Percentiles rank a stretch among this genome's conserved stretches.
Evolutionary conservation across 805 yeast species (phyloP).

Genomic region (Saturnispora sekii): DNA sequence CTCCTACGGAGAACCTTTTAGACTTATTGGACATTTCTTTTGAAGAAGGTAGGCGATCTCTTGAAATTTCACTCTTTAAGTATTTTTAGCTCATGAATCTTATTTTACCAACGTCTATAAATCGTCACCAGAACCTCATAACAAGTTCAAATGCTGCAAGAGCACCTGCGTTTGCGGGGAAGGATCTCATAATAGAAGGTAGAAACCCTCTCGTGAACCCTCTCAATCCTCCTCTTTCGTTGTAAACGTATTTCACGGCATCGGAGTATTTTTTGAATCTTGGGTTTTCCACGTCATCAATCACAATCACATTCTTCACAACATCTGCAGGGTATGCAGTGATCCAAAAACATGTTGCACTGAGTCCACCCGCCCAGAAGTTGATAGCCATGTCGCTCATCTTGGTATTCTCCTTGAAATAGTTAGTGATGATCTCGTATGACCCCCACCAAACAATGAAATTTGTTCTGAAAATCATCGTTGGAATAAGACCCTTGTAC

Average conservation of each 20-base stretch:
- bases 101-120: neutral
- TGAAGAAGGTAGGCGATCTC: neutral
- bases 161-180: constrained; percentile 94
- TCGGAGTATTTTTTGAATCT: constrained; percentile 60
- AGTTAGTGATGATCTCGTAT: constrained; percentile 66
- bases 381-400: constrained; percentile 63
- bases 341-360: constrained; percentile 83
- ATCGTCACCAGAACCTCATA: constrained; percentile 37
- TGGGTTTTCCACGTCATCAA: constrained; percentile 66
- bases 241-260: constrained; percentile 63
- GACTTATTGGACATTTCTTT: constrained; percentile 1
- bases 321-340: constrained; percentile 87
- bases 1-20: constrained; percentile 10
- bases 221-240: constrained; percentile 43
- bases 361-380: constrained; percentile 87
- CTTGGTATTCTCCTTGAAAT: constrained; percentile 54
- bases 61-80: too few species aligned
- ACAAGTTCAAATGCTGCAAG: constrained; percentile 81
- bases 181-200: constrained; percentile 71
- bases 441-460: constrained; percentile 94
- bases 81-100: neutral
- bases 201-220: constrained; percentile 79
- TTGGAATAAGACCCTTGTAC: constrained; percentile 74
- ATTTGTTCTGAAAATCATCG: constrained; percentile 80
- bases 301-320: constrained; percentile 76